Percentiles rank a stretch among this genome's conserved stretches.
These are phyloP conservation scores for Suillus hirtellus DNA, from an alignment of 768 basidiomycete species.

Conservation along the genomic window DNA sequence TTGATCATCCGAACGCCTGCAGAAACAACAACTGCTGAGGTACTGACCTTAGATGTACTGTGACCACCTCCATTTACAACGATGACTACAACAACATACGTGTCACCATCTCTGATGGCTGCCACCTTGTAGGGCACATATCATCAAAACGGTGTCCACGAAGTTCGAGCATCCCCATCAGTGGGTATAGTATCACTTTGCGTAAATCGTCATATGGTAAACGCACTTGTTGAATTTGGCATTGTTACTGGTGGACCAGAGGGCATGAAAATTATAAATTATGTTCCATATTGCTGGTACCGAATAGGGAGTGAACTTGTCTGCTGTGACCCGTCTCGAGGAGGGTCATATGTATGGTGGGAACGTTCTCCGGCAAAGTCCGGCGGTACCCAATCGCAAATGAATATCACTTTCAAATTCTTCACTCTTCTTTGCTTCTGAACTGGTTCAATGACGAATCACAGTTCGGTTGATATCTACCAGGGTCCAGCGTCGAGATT, in stretches of 20 bases:
- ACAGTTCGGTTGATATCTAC: background rate
- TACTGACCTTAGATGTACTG: constrained; percentile 96
- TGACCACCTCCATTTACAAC: constrained; percentile 72
- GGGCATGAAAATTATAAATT: no score
- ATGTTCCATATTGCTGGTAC: no score
- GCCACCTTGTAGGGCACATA: background rate
- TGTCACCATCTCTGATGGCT: background rate
- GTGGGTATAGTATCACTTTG: background rate
- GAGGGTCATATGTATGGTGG: no score
- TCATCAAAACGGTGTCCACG: no score
- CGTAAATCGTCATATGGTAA: no score
- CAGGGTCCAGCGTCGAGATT: background rate
- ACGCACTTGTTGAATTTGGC: no score
- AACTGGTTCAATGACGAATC: no score
- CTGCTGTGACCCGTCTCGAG: background rate
- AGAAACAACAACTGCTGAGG: constrained; percentile 89
- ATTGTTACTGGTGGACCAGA: no score
- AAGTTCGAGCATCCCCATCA: background rate
- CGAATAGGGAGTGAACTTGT: background rate
- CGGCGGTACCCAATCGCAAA: no score
- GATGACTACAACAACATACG: no score
- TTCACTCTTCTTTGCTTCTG: background rate
- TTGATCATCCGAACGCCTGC: constrained; percentile 93
- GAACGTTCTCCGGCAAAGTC: no score
- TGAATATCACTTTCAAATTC: background rate